Conservation (phyloP, 2,329 filamentous ascomycete species). For the Colletotrichum lindemuthianum region DNA sequence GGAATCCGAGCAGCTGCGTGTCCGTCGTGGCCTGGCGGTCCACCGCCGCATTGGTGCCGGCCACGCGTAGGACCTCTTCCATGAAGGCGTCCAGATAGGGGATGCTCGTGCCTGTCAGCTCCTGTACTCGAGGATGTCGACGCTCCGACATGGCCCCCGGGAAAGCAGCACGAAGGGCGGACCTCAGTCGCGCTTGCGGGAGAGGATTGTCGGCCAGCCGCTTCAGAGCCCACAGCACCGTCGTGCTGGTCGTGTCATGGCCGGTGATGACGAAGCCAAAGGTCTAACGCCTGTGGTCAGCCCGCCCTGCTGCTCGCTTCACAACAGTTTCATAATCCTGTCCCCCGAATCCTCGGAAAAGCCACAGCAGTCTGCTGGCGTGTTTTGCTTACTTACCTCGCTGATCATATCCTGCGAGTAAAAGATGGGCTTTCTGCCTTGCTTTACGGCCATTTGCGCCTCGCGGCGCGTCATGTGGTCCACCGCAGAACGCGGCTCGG, state of each 20-base stretch:
- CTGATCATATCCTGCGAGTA: no score
- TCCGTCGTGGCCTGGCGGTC: constrained; percentile 39
- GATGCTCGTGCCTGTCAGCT: constrained; percentile 36
- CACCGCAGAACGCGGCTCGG: no score
- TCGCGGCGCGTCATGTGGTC: no score
- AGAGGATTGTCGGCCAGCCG: constrained; percentile 32
- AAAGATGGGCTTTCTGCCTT: no score
- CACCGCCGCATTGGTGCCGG: constrained; percentile 37
- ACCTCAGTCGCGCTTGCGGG: constrained; percentile 41
- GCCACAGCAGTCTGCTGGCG: no score
- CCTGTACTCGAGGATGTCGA: constrained; percentile 36
- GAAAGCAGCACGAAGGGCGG: constrained; percentile 30
- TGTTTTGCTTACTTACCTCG: no score
- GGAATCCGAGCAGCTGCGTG: constrained; percentile 39
- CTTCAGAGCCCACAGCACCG: constrained; percentile 40
- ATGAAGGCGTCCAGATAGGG: constrained; percentile 45
- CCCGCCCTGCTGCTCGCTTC: background rate
- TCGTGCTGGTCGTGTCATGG: constrained; percentile 40
- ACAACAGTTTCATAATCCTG: background rate
- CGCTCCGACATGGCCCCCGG: constrained; percentile 30
- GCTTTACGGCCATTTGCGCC: no score
- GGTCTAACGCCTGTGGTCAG: constrained; percentile 40
- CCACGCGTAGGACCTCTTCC: constrained; percentile 43
- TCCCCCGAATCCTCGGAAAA: no score
- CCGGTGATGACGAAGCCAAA: constrained; percentile 41